Percentiles rank a stretch among this genome's conserved stretches.
These are phyloP conservation scores for Penicillium daleae DNA, from an alignment of 495 filamentous ascomycete species.

Conservation along the genomic window DNA sequence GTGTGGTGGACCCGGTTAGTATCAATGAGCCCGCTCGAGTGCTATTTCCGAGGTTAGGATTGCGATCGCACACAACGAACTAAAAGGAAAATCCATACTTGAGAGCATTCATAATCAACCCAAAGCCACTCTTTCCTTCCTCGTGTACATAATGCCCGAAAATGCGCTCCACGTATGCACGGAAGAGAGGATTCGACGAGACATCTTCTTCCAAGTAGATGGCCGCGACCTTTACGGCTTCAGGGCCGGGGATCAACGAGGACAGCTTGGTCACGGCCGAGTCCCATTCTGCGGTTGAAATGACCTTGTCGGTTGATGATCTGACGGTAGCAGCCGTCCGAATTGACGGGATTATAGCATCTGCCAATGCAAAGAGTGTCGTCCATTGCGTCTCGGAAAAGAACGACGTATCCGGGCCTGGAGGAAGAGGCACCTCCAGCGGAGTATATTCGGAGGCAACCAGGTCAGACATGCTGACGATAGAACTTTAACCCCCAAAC, in stretches of 20 bases:
- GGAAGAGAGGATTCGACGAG: slow-evolving; percentile 52
- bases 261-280: slow-evolving; percentile 35
- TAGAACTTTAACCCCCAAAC: neutral
- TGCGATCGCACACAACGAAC: neutral
- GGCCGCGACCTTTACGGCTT: slow-evolving; percentile 35
- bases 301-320: slow-evolving; percentile 34
- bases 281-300: slow-evolving; percentile 43
- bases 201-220: slow-evolving; percentile 55
- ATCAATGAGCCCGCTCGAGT: slow-evolving; percentile 70
- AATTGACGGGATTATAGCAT: slow-evolving; percentile 59
- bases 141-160: slow-evolving; percentile 47
- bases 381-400: slow-evolving; percentile 59
- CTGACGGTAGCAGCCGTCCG: slow-evolving; percentile 31
- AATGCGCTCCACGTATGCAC: slow-evolving; percentile 46
- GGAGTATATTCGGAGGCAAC: slow-evolving; percentile 38
- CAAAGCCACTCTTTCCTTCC: slow-evolving; percentile 54
- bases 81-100: slow-evolving; percentile 45
- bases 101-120: slow-evolving; percentile 54
- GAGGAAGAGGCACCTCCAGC: slow-evolving; percentile 48
- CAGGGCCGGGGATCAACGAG: slow-evolving; percentile 31
- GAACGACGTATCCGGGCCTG: slow-evolving; percentile 38
- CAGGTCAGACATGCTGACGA: slow-evolving; percentile 30
- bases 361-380: slow-evolving; percentile 57
- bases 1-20: slow-evolving; percentile 65
- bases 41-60: slow-evolving; percentile 42